Percentiles rank a stretch among this genome's conserved stretches.
Conservation (phyloP, 768 basidiomycete species). For the Cystofilobasidium bisporidii region DNA sequence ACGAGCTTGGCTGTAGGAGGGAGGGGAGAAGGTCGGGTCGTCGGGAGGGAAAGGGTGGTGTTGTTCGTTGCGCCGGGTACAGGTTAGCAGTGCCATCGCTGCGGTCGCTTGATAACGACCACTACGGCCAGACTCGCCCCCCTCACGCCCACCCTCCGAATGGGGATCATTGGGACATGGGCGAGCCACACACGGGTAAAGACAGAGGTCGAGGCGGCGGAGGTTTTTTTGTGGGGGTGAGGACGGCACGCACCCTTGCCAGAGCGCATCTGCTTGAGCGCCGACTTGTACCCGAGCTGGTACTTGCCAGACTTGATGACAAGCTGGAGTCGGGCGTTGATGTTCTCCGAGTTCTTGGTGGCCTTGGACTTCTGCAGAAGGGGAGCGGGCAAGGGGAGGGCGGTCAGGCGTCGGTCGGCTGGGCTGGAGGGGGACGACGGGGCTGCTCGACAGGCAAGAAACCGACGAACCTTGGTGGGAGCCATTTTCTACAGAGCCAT, state of each 20-base stretch:
- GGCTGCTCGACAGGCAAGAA: background rate
- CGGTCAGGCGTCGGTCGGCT: background rate
- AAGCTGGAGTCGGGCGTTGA: constrained; percentile 60
- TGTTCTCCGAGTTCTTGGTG: constrained; percentile 84
- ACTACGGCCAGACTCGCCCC: background rate
- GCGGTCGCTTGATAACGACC: too few species aligned
- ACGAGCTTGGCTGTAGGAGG: constrained; percentile 76
- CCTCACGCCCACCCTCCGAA: background rate
- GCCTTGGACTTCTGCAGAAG: constrained; percentile 71
- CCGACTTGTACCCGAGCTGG: constrained; percentile 93
- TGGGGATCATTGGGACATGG: background rate
- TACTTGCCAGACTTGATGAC: constrained; percentile 86
- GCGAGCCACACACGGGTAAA: background rate
- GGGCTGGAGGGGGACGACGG: background rate
- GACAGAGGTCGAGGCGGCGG: too few species aligned
- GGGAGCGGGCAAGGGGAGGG: background rate
- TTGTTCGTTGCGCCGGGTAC: too few species aligned
- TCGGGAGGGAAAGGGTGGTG: too few species aligned
- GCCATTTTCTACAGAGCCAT: constrained; percentile 14
- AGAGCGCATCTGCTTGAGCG: constrained; percentile 93
- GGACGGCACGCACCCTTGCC: constrained; percentile 72
- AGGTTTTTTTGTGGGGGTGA: too few species aligned
- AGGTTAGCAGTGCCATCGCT: too few species aligned
- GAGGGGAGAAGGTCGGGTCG: background rate
- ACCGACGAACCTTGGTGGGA: constrained; percentile 19